A percentile compares a stretch with the other conserved stretches of the same genome.
Evolutionary conservation across 805 yeast species (phyloP).

Genomic region (Teunomyces cretensis): DNA sequence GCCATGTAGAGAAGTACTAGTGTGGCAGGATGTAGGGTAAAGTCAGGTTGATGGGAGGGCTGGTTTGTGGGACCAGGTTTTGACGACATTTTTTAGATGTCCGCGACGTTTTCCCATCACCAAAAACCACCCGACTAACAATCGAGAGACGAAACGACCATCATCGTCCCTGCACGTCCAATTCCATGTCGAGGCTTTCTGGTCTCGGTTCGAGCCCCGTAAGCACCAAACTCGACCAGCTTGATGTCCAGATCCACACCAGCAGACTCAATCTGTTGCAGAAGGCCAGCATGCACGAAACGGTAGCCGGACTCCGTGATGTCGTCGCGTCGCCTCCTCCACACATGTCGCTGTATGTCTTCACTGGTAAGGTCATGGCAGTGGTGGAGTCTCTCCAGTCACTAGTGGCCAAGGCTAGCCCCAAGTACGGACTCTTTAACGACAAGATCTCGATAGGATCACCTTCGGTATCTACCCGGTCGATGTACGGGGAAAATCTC

Average conservation of each 20-base stretch:
- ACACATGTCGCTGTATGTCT: neutral
- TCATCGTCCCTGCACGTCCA: neutral
- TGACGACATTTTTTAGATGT: too few relatives aligned
- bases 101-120: neutral
- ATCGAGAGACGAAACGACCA: too few relatives aligned
- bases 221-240: conserved; percentile 3
- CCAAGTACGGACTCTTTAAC: conserved; percentile 10
- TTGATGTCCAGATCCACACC: neutral
- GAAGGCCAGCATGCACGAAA: conserved; percentile 9
- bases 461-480: conserved; percentile 13
- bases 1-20: too few relatives aligned
- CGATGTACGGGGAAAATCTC: conserved; percentile 8
- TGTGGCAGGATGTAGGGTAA: too few relatives aligned
- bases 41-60: neutral
- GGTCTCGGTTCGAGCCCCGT: neutral
- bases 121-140: too few relatives aligned
- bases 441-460: conserved; percentile 10
- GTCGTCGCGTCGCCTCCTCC: neutral
- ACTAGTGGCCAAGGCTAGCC: neutral
- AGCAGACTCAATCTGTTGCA: conserved; percentile 9
- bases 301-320: neutral
- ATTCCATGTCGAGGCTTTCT: neutral
- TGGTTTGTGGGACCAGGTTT: too few relatives aligned
- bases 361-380: conserved; percentile 9
- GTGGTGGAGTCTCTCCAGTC: neutral